Evolutionary conservation across 2,329 filamentous ascomycete genomes (phyloP), one percentile per base, ranked within the genome.

Genomic region (Neoascochyta sp.): DNA sequence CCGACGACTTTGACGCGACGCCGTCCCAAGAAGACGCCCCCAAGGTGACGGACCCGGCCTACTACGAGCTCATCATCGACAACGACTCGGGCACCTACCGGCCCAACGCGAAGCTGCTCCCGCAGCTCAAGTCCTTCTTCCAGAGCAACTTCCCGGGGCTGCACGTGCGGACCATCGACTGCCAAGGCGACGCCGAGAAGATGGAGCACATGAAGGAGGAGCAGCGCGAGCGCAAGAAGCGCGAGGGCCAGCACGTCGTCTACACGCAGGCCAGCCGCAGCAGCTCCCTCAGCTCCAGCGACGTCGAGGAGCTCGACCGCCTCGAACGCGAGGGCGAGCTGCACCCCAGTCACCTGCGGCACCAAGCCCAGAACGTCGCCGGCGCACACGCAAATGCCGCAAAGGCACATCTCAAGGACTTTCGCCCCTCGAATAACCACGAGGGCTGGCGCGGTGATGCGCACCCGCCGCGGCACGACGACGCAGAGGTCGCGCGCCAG

Each of bases 11-110:
- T 67, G n/a, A 56, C 62, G 29, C 71, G 73, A 59, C 63, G 3
- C 57, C 69, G 2, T 63, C 68, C 54, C 16, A 44, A 19, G 51
- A 59, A 13, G 35, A 54, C 1, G 57, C 69, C 3, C 42, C 43
- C 9, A 30, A 19, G 14, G 71, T 71, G 4, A 70, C 59, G 5
- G 73, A 80, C 30, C 76, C 77, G 0, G 50, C 58, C 4, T 65
- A 76, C 55, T 96, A 95, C 60, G 83, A 94, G 57, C 75, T 96
- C 7, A 71, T 92, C 43, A 95, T 96, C 54, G 90, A 96, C 68
- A 96, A 96, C 53, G 90, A 95, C 63, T 87, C 81, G 32, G 90
- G 90, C 8, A 96, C 90, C 0, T 96, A 96, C 61, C 78, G 90
- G 0, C 90, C 90, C 0, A 87, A 93, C 54, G 83, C 83, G 33